Percentiles rank a stretch among this genome's conserved stretches.
phyloP scores from a whole-genome alignment of 306 rosid genomes.

The Comarum palustre region DNA sequence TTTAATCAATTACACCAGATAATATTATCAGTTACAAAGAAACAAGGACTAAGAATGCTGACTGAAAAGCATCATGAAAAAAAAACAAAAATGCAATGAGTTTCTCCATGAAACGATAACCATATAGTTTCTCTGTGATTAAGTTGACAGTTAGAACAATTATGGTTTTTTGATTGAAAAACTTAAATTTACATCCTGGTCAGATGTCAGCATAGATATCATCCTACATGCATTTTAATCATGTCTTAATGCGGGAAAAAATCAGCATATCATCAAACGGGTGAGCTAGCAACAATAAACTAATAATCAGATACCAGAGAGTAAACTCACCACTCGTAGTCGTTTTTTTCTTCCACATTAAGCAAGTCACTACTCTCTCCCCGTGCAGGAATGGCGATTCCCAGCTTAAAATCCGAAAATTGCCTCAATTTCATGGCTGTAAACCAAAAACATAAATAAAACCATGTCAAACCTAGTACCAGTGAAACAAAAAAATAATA shows the following conservation, averaged over 20 bases:
- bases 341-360: slow-evolving; percentile 65
- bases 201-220: neutral
- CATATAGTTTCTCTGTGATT: neutral
- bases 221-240: neutral
- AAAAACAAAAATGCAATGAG: neutral
- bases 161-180: neutral
- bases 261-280: neutral
- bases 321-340: slow-evolving; percentile 69
- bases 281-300: neutral
- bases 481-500: neutral
- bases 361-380: slow-evolving; percentile 72
- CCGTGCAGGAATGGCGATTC: slow-evolving; percentile 58
- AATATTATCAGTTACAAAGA: slow-evolving; percentile 24
- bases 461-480: slow-evolving; percentile 25
- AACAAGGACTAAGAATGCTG: slow-evolving; percentile 3
- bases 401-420: slow-evolving; percentile 62
- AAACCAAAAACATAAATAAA: slow-evolving; percentile 22
- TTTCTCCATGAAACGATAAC: slow-evolving; percentile 5
- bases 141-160: neutral
- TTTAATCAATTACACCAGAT: neutral
- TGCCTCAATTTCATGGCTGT: slow-evolving; percentile 66
- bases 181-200: neutral
- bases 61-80: neutral
- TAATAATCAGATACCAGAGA: slow-evolving; percentile 13
- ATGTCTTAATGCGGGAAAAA: neutral